Evolutionary conservation across 1,139 yeast species (phyloP), one percentile per base, ranked within the genome.

Genomic region (Diutina siamensis): DNA sequence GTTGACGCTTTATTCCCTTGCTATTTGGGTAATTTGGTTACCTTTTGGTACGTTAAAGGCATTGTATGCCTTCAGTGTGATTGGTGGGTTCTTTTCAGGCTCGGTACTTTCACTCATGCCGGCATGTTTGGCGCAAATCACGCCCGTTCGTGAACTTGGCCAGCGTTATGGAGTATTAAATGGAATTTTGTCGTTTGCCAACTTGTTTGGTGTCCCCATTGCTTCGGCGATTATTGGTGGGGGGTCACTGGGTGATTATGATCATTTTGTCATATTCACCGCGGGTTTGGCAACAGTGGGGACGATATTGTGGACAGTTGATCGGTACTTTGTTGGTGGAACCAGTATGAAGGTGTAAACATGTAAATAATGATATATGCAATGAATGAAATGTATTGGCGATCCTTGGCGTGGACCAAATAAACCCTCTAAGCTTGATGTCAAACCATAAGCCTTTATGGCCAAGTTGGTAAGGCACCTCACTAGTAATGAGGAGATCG

Each of bases 401-500:
- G n/a, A n/a, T n/a, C n/a, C n/a, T n/a, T n/a, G n/a, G n/a, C n/a
- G n/a, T n/a, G n/a, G n/a, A n/a, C n/a, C n/a, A n/a, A 25, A 25
- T 7, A 25, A 10, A 10, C 5, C 28, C 28, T 25, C 28, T 5
- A 25, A 25, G 10, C 5, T 7, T 25, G 28, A 7, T 25, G 9
- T 7, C 10, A 7, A 5, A 25, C 5, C 10, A 25, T 5, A 3
- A 19, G 42, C 42, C 33, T 25, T 38, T 38, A 38, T 38, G 42
- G 42, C 42, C 42, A 38, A 38, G 42, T 80, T 31, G 87, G 86
- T 80, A 81, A 80, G 86, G 87, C 87, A 83, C 83, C 79, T 78
- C 86, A 80, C 87, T 80, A 80, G 86, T 80, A 80, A 80, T 80
- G 86, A 78, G 79, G 83, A 80, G 87, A 80, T 80, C 87, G 80